Evolutionary conservation across 2,329 filamentous ascomycete genomes (phyloP), one percentile per base, ranked within the genome.

Genomic region (Epichloe bromicola): DNA sequence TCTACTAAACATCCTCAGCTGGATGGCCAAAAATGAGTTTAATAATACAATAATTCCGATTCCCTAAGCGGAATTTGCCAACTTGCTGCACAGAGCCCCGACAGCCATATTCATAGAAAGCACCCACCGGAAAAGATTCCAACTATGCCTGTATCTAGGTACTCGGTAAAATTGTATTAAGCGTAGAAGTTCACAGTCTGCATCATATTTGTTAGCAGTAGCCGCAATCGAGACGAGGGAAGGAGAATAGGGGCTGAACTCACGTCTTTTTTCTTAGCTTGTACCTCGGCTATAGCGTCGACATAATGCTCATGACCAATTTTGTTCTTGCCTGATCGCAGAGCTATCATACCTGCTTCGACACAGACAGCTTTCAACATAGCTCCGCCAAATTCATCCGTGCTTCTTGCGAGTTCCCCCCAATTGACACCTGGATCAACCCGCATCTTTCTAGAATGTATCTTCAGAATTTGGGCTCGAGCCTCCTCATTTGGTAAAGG

Each of bases 331-430:
- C 93, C 93, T 67, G 85, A 88, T 60, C 93, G 81, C 64, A 98
- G 74, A 30, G 93, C 93, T 71, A 98, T 98, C 93, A 98, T 98
- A 66, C 93, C 93, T 48, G 93, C 93, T 74, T 98, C 93, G 26
- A 98, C 93, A 68, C 93, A 98, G 20, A 98, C 93, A 42, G 93
- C 93, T 78, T 98, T 98, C 60, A 98, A 74, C 82, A 95, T 91
- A 54, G 93, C 93, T 66, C 93, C 93, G 53, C 93, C 93, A 67
- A 98, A 98, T 71, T 98, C 93, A 67, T 98, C 93, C 17, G 93
- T 98, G 71, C 89, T 96, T 63, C 93, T 82, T 7, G 93, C 93
- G 71, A 98, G 68, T 69, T 98, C 93, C 53, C 83, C 79, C 90
- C 93, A 98, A 76, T 98, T 98, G 64, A 98, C 86, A 50, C 78